Percentiles rank a stretch among this genome's conserved stretches.
phyloP scores from a whole-genome alignment of 257 asterid species.

The Handroanthus guayacan region DNA sequence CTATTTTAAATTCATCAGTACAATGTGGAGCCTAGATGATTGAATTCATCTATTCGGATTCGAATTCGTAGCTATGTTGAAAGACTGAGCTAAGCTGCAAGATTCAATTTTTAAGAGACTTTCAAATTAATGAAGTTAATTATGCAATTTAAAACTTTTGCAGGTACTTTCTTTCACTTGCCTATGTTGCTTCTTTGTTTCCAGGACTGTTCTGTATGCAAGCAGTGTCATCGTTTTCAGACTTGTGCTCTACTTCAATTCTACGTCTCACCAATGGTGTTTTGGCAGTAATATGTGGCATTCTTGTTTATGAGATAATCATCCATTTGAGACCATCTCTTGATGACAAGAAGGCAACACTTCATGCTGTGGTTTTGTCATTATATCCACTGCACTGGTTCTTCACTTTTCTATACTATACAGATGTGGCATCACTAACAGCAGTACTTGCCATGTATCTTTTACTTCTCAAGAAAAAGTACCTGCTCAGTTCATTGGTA shows the following conservation, averaged over 20 bases:
- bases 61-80: constrained; percentile 1
- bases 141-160: constrained; percentile 50
- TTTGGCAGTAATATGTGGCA: constrained; percentile 75
- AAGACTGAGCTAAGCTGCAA: constrained; percentile 16
- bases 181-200: constrained; percentile 90
- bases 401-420: constrained; percentile 85
- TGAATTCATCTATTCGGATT: not conserved
- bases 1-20: not conserved
- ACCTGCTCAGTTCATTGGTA: constrained; percentile 84
- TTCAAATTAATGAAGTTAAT: constrained; percentile 46
- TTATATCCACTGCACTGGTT: constrained; percentile 98
- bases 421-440: constrained; percentile 91
- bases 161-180: constrained; percentile 98
- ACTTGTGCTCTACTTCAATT: constrained; percentile 72
- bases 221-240: constrained; percentile 60
- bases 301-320: constrained; percentile 72
- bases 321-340: constrained; percentile 72
- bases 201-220: constrained; percentile 65
- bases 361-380: constrained; percentile 68
- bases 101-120: constrained; percentile 7
- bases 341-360: constrained; percentile 73
- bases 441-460: constrained; percentile 89
- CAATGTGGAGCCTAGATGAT: not conserved
- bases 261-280: constrained; percentile 80
- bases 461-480: constrained; percentile 68